A percentile compares a stretch with the other conserved stretches of the same genome.
Evolutionary conservation across 257 asterid genomes (phyloP).

Genomic region (Eucommia ulmoides): DNA sequence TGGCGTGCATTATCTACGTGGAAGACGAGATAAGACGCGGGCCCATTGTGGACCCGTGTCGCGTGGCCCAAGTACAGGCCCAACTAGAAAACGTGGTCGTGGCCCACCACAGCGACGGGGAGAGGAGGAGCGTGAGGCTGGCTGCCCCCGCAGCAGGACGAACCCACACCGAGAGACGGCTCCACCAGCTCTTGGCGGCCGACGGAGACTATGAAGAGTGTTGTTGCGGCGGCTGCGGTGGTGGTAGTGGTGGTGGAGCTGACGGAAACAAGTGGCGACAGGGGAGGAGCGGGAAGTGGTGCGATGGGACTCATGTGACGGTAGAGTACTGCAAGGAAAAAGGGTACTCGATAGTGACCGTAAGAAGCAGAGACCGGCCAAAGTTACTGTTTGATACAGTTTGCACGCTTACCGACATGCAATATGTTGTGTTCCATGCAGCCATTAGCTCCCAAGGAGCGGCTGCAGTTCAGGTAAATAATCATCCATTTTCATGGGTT

Average conservation of each 20-base stretch:
- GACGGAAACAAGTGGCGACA: conserved; percentile 12
- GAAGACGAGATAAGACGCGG: conserved; percentile 35
- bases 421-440: conserved; percentile 65
- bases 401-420: conserved; percentile 62
- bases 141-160: conserved; percentile 30
- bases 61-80: conserved; percentile 54
- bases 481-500: too few relatives aligned
- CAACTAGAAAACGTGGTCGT: conserved; percentile 67
- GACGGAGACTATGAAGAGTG: conserved; percentile 62
- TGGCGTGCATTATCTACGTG: conserved; percentile 53
- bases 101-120: conserved; percentile 57
- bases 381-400: conserved; percentile 72
- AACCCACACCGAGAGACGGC: conserved; percentile 89
- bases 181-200: conserved; percentile 82
- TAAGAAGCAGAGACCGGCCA: conserved; percentile 61
- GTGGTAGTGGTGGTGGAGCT: conserved; percentile 24
- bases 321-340: conserved; percentile 40
- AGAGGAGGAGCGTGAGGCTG: conserved; percentile 47
- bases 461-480: conserved; percentile 72
- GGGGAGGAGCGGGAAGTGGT: conserved; percentile 14
- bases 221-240: conserved; percentile 36
- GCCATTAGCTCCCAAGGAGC: conserved; percentile 60
- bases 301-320: conserved; percentile 48
- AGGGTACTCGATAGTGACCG: conserved; percentile 46
- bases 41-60: conserved; percentile 27